Percentiles rank a stretch among this genome's conserved stretches.
These are phyloP conservation scores for Nakazawaea anatomiae DNA, from an alignment of 805 yeast genomes.

Conservation along the genomic window DNA sequence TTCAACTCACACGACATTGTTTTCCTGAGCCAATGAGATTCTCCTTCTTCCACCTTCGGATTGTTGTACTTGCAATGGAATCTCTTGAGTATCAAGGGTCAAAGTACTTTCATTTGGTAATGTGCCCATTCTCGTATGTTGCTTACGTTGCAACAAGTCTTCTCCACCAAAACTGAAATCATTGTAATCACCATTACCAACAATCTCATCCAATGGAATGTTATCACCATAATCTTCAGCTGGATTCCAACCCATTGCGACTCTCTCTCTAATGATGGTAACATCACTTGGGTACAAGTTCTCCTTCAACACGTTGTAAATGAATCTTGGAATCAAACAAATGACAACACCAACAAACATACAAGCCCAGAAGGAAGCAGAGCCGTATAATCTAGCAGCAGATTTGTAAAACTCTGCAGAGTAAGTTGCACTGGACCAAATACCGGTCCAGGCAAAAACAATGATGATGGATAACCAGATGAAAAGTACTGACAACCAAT, in stretches of 20 bases:
- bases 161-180: conserved; percentile 10
- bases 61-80: conserved; percentile 25
- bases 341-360: conserved; percentile 47
- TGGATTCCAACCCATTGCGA: conserved; percentile 38
- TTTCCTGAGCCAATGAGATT: neutral
- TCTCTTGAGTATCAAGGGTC: conserved; percentile 32
- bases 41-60: conserved; percentile 13
- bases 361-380: conserved; percentile 60
- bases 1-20: neutral
- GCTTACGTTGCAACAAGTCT: neutral
- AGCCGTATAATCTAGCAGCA: conserved; percentile 58
- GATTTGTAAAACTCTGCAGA: conserved; percentile 60
- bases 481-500: conserved; percentile 55
- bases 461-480: conserved; percentile 48
- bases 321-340: conserved; percentile 63
- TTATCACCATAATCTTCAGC: conserved; percentile 4
- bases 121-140: neutral
- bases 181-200: conserved; percentile 10
- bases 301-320: conserved; percentile 49
- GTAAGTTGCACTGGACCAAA: conserved; percentile 51
- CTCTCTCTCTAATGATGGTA: conserved; percentile 71
- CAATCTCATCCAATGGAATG: conserved; percentile 8
- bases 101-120: conserved; percentile 14
- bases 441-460: conserved; percentile 75
- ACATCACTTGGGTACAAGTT: conserved; percentile 57